Percentiles rank a stretch among this genome's conserved stretches.
Evolutionary conservation across 2,329 filamentous ascomycete genomes (phyloP).

Genomic region (Fusarium euwallaceae): DNA sequence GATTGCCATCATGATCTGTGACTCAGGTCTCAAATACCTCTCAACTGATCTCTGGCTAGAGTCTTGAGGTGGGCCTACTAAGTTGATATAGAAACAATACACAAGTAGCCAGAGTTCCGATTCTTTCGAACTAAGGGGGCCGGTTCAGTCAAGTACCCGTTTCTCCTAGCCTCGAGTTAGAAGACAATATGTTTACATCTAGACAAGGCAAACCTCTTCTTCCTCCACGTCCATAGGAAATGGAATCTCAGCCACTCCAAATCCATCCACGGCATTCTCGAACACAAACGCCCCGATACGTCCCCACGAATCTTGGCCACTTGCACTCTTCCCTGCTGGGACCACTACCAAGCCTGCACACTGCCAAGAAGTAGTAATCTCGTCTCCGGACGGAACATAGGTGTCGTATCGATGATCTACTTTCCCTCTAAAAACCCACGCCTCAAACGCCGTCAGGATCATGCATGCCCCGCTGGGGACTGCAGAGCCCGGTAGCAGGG

Average conservation of each 20-base stretch:
- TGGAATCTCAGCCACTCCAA: neutral
- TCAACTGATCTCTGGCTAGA: no score
- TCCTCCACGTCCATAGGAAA: neutral
- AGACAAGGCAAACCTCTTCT: neutral
- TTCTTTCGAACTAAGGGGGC: no score
- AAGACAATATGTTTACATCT: neutral
- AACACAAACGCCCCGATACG: neutral
- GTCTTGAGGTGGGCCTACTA: no score
- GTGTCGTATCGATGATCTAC: neutral
- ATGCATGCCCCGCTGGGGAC: slow-evolving; percentile 5
- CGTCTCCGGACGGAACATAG: neutral
- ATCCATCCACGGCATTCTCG: neutral
- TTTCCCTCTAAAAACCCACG: neutral
- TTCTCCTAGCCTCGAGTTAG: no score
- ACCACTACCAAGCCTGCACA: neutral
- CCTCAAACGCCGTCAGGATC: slow-evolving; percentile 12
- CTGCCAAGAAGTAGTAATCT: neutral
- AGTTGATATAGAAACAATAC: no score
- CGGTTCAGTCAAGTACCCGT: no score
- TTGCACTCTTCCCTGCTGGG: neutral
- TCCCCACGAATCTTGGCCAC: neutral
- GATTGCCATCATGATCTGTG: no score
- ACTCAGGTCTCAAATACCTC: no score
- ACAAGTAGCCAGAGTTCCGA: no score
- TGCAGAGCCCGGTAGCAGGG: neutral